Evolutionary conservation across 495 filamentous ascomycete species (phyloP).

Genomic region (Penicillium atrosanguineum): DNA sequence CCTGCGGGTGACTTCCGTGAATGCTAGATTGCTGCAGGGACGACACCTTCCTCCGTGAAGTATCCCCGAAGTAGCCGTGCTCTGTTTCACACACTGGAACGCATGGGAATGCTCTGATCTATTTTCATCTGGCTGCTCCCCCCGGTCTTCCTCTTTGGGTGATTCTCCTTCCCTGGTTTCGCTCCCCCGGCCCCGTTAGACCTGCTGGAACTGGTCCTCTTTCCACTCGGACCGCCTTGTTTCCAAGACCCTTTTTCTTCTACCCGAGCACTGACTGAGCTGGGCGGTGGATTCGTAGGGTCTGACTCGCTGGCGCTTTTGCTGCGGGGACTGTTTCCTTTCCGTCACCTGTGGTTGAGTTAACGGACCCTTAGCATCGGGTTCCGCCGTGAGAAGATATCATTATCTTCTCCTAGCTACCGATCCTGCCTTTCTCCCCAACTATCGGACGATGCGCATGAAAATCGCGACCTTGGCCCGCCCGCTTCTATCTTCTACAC

Average conservation of each 20-base stretch:
- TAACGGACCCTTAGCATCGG: background rate
- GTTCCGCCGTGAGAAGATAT: background rate
- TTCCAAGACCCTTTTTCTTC: constrained; percentile 11
- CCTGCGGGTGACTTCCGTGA: constrained; percentile 4
- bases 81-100: constrained; percentile 9
- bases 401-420: constrained; percentile 5
- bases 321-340: constrained; percentile 26
- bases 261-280: constrained; percentile 5
- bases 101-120: constrained; percentile 7
- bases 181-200: background rate
- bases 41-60: constrained; percentile 2
- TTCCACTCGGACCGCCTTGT: constrained; percentile 2
- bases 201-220: background rate
- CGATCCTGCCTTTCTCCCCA: background rate
- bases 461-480: constrained; percentile 15
- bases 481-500: constrained; percentile 15
- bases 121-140: background rate
- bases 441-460: constrained; percentile 20
- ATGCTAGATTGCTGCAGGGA: background rate
- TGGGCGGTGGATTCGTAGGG: constrained; percentile 2
- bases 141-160: background rate
- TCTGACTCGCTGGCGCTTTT: constrained; percentile 7
- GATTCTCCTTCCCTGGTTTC: background rate
- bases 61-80: constrained; percentile 4
- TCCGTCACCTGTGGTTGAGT: background rate